phyloP scores from a whole-genome alignment of 768 basidiomycete species.

The Pulveroboletus sp. region DNA sequence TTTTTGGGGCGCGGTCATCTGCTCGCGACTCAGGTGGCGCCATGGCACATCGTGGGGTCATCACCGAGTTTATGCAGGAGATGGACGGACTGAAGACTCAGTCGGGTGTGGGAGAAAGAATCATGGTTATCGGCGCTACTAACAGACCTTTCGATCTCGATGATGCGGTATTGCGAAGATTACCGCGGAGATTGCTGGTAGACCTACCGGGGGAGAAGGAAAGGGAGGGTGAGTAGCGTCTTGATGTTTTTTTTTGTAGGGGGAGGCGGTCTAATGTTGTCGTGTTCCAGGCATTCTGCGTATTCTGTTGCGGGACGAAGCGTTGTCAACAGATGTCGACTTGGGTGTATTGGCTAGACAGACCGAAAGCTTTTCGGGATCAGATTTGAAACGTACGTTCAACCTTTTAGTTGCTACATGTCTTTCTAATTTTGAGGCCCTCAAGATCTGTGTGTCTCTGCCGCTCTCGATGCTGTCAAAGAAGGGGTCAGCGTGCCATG shows the following conservation, averaged over 20 bases:
- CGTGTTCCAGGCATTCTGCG: slow-evolving; percentile 67
- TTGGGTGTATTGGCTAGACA: slow-evolving; percentile 55
- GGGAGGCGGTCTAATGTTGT: slow-evolving; percentile 2
- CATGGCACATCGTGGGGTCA: slow-evolving; percentile 80
- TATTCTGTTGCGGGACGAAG: slow-evolving; percentile 82
- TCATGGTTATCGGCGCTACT: slow-evolving; percentile 92
- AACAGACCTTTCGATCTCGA: slow-evolving; percentile 89
- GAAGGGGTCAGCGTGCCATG: slow-evolving; percentile 80
- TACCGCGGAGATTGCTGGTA: slow-evolving; percentile 82
- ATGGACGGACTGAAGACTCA: slow-evolving; percentile 86
- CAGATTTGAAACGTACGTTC: slow-evolving; percentile 85
- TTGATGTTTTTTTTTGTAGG: not conserved
- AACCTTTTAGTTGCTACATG: not conserved
- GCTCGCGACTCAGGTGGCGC: slow-evolving; percentile 72
- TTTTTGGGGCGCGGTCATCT: slow-evolving; percentile 83
- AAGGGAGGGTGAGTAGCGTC: slow-evolving; percentile 58
- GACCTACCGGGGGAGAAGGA: slow-evolving; percentile 87
- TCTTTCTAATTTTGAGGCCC: slow-evolving; percentile 5
- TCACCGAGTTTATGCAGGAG: slow-evolving; percentile 93
- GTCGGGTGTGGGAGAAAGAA: slow-evolving; percentile 55
- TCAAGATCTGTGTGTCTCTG: slow-evolving; percentile 86
- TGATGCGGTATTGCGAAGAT: slow-evolving; percentile 84
- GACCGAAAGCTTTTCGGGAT: slow-evolving; percentile 88
- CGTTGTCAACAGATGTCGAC: slow-evolving; percentile 59
- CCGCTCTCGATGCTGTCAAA: slow-evolving; percentile 88